A percentile compares a stretch with the other conserved stretches of the same genome.
Conservation (phyloP, 345 rosid genomes). For the Salix udensis region DNA sequence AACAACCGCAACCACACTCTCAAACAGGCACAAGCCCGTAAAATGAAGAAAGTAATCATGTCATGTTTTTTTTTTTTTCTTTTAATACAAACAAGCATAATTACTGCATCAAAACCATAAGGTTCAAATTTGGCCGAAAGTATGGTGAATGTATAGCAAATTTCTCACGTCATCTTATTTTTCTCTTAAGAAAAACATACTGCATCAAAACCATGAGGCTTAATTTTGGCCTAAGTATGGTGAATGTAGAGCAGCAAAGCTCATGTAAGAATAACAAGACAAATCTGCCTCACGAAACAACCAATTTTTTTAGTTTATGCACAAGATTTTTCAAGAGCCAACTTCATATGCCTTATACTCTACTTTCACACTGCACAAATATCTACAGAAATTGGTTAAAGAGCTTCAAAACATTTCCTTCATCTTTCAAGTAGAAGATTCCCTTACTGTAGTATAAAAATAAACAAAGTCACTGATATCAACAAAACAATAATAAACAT, state of each 20-base stretch:
- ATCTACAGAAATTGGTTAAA: background rate
- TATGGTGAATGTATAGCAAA: background rate
- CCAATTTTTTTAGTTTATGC: background rate
- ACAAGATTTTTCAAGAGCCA: background rate
- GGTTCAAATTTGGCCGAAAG: background rate
- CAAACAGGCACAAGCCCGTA: background rate
- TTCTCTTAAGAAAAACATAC: constrained; percentile 3
- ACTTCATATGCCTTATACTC: background rate
- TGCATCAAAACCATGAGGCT: background rate
- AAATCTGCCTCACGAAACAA: background rate
- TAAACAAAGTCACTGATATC: background rate
- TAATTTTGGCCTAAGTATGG: background rate
- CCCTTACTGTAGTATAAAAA: background rate
- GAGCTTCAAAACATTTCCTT: background rate
- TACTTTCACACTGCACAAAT: background rate
- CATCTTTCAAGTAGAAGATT: background rate
- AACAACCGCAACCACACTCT: too few species aligned
- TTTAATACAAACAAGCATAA: background rate
- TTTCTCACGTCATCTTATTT: background rate
- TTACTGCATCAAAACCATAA: background rate
- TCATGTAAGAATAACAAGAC: background rate
- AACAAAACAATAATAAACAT: background rate
- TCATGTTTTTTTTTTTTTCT: constrained; percentile 4
- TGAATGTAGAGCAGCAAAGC: background rate
- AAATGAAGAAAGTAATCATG: background rate